Percentiles rank a stretch among this genome's conserved stretches.
Evolutionary conservation across 164 flowering plant species (phyloP).

Genomic region (Tinospora cordifolia): DNA sequence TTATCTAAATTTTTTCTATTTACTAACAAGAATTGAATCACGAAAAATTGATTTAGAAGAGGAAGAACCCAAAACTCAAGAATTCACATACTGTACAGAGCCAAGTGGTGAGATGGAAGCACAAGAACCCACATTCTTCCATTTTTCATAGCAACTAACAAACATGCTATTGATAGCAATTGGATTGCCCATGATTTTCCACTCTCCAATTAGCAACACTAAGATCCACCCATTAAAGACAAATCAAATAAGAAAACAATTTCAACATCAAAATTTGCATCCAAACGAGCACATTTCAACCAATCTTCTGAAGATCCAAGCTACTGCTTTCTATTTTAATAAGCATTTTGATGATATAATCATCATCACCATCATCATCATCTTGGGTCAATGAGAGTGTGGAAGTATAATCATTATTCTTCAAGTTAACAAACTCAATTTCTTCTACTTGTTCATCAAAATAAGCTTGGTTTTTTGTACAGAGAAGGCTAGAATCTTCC

Average conservation of each 20-base stretch:
- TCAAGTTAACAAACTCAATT: slow-evolving; percentile 6
- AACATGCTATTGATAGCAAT: too few species aligned
- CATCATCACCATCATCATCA: slow-evolving; percentile 35
- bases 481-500: slow-evolving; percentile 39
- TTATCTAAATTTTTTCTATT: too few species aligned
- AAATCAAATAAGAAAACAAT: not conserved
- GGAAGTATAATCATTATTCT: not conserved
- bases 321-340: slow-evolving; percentile 33
- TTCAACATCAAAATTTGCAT: slow-evolving; percentile 19
- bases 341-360: slow-evolving; percentile 41
- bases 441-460: slow-evolving; percentile 20
- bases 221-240: slow-evolving; percentile 3
- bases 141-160: too few species aligned
- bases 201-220: slow-evolving; percentile 24
- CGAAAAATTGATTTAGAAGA: too few species aligned
- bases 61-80: too few species aligned
- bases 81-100: too few species aligned
- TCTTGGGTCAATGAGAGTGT: slow-evolving; percentile 19
- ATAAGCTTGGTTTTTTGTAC: slow-evolving; percentile 38
- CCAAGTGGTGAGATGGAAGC: too few species aligned
- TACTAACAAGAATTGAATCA: too few species aligned
- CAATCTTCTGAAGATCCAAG: slow-evolving; percentile 20
- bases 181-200: slow-evolving; percentile 23
- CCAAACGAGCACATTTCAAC: slow-evolving; percentile 46
- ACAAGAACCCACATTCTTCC: too few species aligned